These are phyloP conservation scores for Oxytropis ochrocephala DNA, from an alignment of 306 rosid species.

Conservation along the genomic window DNA sequence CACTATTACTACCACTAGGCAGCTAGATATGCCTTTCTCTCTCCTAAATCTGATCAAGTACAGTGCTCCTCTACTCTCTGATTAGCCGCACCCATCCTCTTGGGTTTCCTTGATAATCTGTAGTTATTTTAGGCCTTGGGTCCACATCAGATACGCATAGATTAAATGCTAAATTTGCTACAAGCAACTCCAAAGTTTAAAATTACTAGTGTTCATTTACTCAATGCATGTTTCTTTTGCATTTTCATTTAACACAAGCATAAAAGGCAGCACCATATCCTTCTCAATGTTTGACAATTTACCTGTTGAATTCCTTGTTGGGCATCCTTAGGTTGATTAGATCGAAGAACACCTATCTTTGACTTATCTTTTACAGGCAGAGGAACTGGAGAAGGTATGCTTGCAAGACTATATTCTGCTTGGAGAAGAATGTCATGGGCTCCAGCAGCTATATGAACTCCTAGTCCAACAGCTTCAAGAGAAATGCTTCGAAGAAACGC, in stretches of 20 bases:
- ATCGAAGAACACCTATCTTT: conserved; percentile 51
- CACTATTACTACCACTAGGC: too few species aligned
- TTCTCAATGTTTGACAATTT: conserved; percentile 11
- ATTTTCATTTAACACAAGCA: conserved; percentile 9
- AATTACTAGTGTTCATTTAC: neutral
- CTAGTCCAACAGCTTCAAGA: conserved; percentile 94
- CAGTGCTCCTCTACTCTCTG: too few species aligned
- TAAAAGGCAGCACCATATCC: neutral
- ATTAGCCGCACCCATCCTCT: too few species aligned
- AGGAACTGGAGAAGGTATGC: conserved; percentile 52
- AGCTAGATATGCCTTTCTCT: too few species aligned
- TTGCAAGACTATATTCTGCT: conserved; percentile 70
- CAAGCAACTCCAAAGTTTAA: neutral
- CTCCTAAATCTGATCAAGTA: too few species aligned
- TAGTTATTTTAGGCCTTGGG: too few species aligned
- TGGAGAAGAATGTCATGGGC: conserved; percentile 79
- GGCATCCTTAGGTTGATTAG: conserved; percentile 94
- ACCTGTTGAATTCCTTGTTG: conserved; percentile 95
- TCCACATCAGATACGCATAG: neutral
- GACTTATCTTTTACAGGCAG: conserved; percentile 35
- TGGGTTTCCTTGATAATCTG: too few species aligned
- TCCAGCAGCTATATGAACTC: conserved; percentile 97
- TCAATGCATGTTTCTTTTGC: neutral
- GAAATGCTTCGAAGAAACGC: conserved; percentile 97
- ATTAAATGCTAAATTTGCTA: neutral